phyloP scores from a whole-genome alignment of 139 green algal genomes.

The Pleodorina starrii region DNA sequence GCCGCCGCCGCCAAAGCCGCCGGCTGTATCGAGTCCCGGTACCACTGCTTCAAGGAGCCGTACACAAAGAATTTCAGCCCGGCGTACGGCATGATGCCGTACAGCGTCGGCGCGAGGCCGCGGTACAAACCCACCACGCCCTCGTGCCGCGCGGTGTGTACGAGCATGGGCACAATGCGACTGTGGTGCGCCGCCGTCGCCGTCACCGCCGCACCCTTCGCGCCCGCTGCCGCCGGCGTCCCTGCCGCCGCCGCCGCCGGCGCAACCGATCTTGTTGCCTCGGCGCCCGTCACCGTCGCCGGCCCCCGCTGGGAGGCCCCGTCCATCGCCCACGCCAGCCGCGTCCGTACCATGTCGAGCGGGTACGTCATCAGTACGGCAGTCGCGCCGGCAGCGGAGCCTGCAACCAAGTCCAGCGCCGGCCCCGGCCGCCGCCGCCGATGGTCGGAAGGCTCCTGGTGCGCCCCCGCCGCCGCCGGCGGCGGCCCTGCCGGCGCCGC shows the following conservation, averaged over 20 bases:
- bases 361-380: slow-evolving; percentile 11
- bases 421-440: slow-evolving; percentile 40
- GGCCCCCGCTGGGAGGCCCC: neutral
- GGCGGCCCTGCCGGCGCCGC: neutral
- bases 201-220: neutral
- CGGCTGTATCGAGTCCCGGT: slow-evolving; percentile 25
- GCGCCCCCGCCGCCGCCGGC: neutral
- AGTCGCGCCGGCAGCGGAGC: slow-evolving; percentile 83
- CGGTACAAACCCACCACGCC: slow-evolving; percentile 80
- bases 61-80: slow-evolving; percentile 94
- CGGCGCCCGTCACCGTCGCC: too few relatives aligned
- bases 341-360: slow-evolving; percentile 10
- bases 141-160: slow-evolving; percentile 66
- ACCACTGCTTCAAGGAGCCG: slow-evolving; percentile 85
- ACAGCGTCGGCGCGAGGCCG: slow-evolving; percentile 86
- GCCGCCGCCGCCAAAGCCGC: neutral
- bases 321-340: slow-evolving; percentile 19
- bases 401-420: slow-evolving; percentile 83
- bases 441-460: slow-evolving; percentile 3
- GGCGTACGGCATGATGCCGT: slow-evolving; percentile 95
- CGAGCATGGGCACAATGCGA: slow-evolving; percentile 63
- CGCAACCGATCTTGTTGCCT: too few relatives aligned
- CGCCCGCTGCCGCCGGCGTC: neutral
- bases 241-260: too few relatives aligned
- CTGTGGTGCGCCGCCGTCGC: neutral